Evolutionary conservation across 495 filamentous ascomycete genomes (phyloP).

Genomic region (Pseudevernia furfuracea): DNA sequence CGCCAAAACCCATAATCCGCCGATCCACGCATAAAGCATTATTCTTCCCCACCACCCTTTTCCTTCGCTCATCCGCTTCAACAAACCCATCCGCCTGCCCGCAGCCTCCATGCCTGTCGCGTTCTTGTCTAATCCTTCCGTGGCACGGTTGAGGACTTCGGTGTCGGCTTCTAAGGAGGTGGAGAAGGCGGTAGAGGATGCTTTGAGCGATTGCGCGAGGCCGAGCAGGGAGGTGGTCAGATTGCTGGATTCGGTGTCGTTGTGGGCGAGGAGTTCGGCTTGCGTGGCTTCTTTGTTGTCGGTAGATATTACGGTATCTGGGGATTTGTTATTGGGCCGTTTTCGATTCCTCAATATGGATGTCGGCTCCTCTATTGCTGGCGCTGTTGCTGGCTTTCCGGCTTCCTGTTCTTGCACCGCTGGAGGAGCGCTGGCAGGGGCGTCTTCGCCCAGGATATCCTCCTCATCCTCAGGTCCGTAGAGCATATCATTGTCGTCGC

Average conservation of each 20-base stretch:
- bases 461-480: constrained; percentile 19
- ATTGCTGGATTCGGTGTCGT: constrained; percentile 75
- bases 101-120: constrained; percentile 66
- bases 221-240: constrained; percentile 70
- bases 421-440: constrained; percentile 11
- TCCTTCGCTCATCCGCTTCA: constrained; percentile 72
- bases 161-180: constrained; percentile 63
- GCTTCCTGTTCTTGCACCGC: constrained; percentile 6
- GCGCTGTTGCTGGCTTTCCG: neutral
- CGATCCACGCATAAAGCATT: constrained; percentile 76
- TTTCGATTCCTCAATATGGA: constrained; percentile 18
- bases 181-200: constrained; percentile 61
- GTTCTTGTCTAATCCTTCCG: constrained; percentile 68
- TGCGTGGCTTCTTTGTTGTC: neutral
- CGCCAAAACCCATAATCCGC: constrained; percentile 65
- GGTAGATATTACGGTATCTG: neutral
- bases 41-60: constrained; percentile 81
- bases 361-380: constrained; percentile 1
- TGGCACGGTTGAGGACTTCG: constrained; percentile 58
- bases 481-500: constrained; percentile 23
- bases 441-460: constrained; percentile 21
- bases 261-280: constrained; percentile 52
- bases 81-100: constrained; percentile 60
- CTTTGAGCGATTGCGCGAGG: constrained; percentile 72
- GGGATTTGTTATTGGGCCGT: constrained; percentile 31